A percentile compares a stretch with the other conserved stretches of the same genome.
phyloP scores from a whole-genome alignment of 2,329 filamentous ascomycete genomes.

The Cladosporium sp. region DNA sequence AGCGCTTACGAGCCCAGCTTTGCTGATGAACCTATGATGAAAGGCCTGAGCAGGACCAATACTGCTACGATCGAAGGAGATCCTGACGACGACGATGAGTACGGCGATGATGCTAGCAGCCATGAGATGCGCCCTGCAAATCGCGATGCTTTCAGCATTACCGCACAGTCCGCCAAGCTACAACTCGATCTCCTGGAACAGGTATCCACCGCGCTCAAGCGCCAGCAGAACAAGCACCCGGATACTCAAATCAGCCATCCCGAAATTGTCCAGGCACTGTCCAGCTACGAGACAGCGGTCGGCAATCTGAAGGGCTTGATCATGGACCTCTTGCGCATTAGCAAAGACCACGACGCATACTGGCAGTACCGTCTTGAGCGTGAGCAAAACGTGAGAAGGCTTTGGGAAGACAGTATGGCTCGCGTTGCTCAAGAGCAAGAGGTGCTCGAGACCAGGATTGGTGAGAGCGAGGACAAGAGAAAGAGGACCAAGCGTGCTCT shows the following conservation, averaged over 20 bases:
- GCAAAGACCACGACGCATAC: conserved; percentile 88
- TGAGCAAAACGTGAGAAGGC: conserved; percentile 84
- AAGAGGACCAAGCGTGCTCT: conserved; percentile 86
- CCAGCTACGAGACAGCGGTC: conserved; percentile 86
- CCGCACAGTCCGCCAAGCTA: conserved; percentile 88
- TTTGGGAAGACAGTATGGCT: conserved; percentile 99
- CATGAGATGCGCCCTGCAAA: conserved; percentile 70
- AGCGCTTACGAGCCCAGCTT: conserved; percentile 60
- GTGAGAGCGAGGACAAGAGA: conserved; percentile 86
- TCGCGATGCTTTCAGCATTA: conserved; percentile 96
- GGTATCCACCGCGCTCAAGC: conserved; percentile 78
- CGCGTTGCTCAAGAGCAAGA: conserved; percentile 94
- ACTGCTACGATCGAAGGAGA: conserved; percentile 58
- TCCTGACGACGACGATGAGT: conserved; percentile 68
- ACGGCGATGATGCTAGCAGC: conserved; percentile 76
- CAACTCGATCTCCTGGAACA: conserved; percentile 88
- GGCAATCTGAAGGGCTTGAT: conserved; percentile 82
- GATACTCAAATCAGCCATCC: conserved; percentile 72
- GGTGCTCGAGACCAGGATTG: conserved; percentile 80
- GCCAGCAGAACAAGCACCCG: conserved; percentile 70
- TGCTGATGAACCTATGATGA: conserved; percentile 54
- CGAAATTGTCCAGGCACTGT: conserved; percentile 72
- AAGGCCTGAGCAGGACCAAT: conserved; percentile 51
- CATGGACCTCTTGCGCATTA: conserved; percentile 85
- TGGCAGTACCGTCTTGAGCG: conserved; percentile 95